phyloP scores from a whole-genome alignment of 2,329 filamentous ascomycete genomes.

The Dothiorella sarmentorum region DNA sequence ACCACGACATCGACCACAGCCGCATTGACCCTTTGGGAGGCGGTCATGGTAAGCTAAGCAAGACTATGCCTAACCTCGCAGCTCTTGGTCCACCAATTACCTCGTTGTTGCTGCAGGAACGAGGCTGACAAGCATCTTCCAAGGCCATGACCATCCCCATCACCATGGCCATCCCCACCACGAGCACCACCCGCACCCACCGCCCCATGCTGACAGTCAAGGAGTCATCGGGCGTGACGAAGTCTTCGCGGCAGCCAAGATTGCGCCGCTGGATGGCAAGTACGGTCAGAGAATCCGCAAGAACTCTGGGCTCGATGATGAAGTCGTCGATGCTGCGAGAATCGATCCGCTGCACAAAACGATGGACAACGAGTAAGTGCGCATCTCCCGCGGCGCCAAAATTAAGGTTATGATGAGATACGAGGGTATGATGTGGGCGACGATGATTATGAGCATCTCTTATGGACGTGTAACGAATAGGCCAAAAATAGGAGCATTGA shows the following conservation, averaged over 20 bases:
- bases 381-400: not conserved
- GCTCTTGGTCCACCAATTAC: not conserved
- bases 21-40: conserved; percentile 26
- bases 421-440: not conserved
- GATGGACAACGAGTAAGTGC: not conserved
- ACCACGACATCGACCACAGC: conserved; percentile 23
- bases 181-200: too few species aligned
- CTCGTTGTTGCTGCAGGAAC: not conserved
- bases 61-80: not conserved
- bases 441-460: not conserved
- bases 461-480: not conserved
- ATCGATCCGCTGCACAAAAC: conserved; percentile 22
- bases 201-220: conserved; percentile 25
- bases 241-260: conserved; percentile 25
- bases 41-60: conserved; percentile 19
- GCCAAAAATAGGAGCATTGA: conserved; percentile 4
- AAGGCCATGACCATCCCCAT: conserved; percentile 24
- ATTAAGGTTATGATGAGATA: conserved; percentile 3
- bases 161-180: too few species aligned
- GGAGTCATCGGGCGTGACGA: conserved; percentile 27
- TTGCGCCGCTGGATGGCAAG: conserved; percentile 24
- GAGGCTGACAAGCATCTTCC: conserved; percentile 4
- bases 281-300: not conserved
- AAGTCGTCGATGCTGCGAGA: conserved; percentile 23
- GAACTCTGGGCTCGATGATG: conserved; percentile 24